These are phyloP conservation scores for Cadophora luteo-olivacea DNA, from an alignment of 2,329 filamentous ascomycete species.

Conservation along the genomic window DNA sequence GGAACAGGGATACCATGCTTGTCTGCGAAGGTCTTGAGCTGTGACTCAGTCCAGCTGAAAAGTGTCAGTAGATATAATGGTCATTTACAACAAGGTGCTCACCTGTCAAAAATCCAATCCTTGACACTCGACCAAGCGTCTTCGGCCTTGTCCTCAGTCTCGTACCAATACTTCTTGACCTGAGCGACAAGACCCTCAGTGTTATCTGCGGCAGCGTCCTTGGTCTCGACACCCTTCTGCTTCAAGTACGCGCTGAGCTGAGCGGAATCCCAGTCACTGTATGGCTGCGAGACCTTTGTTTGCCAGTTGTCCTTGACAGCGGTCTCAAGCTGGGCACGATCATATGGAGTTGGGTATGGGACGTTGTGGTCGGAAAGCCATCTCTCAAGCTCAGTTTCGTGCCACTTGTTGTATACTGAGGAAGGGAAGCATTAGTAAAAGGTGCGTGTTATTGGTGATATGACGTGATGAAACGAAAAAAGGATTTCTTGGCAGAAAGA, in stretches of 20 bases:
- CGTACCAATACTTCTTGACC: slow-evolving; percentile 77
- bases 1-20: slow-evolving; percentile 84
- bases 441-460: slow-evolving; percentile 13
- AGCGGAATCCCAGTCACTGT: slow-evolving; percentile 76
- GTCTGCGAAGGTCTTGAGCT: slow-evolving; percentile 92
- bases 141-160: slow-evolving; percentile 78
- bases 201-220: slow-evolving; percentile 69
- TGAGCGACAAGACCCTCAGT: slow-evolving; percentile 72
- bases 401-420: slow-evolving; percentile 97
- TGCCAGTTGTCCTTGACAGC: slow-evolving; percentile 94
- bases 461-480: slow-evolving; percentile 14
- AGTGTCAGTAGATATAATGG: slow-evolving; percentile 23
- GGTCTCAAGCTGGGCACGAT: slow-evolving; percentile 93
- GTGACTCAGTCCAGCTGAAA: slow-evolving; percentile 66
- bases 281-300: slow-evolving; percentile 73
- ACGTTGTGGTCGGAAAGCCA: slow-evolving; percentile 95
- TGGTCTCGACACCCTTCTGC: slow-evolving; percentile 72
- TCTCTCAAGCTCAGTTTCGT: slow-evolving; percentile 94
- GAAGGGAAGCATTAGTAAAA: slow-evolving; percentile 43
- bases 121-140: slow-evolving; percentile 75
- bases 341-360: slow-evolving; percentile 86
- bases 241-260: slow-evolving; percentile 73
- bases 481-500: slow-evolving; percentile 8
- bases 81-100: slow-evolving; percentile 40
- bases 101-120: slow-evolving; percentile 92